Evolutionary conservation across 2,329 filamentous ascomycete genomes (phyloP).

Genomic region (Hymenoscyphus albidus): DNA sequence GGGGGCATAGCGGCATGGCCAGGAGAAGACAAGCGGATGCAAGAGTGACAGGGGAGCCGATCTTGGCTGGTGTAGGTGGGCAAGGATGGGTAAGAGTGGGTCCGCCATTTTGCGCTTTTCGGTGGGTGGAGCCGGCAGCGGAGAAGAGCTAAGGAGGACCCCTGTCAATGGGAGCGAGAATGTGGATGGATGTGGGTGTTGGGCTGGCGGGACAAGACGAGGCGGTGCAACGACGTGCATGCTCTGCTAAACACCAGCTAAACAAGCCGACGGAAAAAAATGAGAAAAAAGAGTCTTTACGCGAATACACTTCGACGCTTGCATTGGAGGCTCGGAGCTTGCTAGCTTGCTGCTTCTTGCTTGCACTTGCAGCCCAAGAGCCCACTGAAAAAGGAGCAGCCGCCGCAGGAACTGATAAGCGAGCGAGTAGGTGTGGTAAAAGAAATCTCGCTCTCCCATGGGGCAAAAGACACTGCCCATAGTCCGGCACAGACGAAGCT

Average conservation of each 20-base stretch:
- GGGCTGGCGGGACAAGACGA: conserved; percentile 3
- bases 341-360: background rate
- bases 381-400: background rate
- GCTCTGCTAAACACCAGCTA: background rate
- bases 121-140: conserved; percentile 3
- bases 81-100: background rate
- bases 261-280: background rate
- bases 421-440: background rate
- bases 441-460: background rate
- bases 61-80: conserved; percentile 1
- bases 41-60: conserved; percentile 3
- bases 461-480: background rate
- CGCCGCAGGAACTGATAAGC: background rate
- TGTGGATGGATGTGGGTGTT: background rate
- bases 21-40: conserved; percentile 2
- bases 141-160: background rate
- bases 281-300: background rate
- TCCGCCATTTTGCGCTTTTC: background rate
- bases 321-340: background rate
- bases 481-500: background rate
- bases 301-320: background rate
- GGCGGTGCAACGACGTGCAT: conserved; percentile 17
- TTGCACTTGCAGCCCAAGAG: conserved; percentile 7
- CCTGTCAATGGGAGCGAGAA: background rate
- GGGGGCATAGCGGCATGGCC: conserved; percentile 1